Conservation (phyloP, 208 protist species). For the Balamuthia mandrillaris region DNA sequence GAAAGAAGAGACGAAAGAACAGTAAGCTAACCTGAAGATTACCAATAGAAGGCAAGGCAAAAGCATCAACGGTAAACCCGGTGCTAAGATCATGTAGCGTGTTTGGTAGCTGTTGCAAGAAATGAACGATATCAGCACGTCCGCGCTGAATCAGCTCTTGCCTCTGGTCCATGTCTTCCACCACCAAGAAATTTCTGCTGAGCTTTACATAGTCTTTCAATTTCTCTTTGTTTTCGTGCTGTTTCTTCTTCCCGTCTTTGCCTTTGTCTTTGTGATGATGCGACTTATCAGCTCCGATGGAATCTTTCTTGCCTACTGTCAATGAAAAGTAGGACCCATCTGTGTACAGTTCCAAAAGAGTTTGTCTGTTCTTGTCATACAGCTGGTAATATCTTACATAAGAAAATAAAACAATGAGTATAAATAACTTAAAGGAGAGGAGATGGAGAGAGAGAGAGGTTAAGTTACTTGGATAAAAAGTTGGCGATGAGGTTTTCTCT, state of each 20-base stretch:
- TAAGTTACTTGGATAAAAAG: conserved; percentile 16
- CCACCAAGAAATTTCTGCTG: conserved; percentile 27
- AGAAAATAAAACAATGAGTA: neutral
- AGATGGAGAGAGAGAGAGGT: neutral
- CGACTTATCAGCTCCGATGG: no score
- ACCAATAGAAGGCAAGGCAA: neutral
- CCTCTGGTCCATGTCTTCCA: conserved; percentile 23
- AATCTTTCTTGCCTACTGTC: neutral
- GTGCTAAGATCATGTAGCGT: conserved; percentile 19
- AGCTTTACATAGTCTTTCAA: neutral
- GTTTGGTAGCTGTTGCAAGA: neutral
- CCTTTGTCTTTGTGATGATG: no score
- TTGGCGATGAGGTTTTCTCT: neutral
- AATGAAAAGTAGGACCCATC: conserved; percentile 22
- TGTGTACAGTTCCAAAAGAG: conserved; percentile 19
- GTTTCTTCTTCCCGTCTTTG: neutral
- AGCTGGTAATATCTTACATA: conserved; percentile 20
- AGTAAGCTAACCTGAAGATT: neutral
- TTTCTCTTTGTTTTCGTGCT: conserved; percentile 20
- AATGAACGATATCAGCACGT: conserved; percentile 23
- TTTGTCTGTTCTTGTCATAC: conserved; percentile 30
- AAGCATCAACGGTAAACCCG: conserved; percentile 2
- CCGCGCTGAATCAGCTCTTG: conserved; percentile 6
- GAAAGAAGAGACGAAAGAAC: no score
- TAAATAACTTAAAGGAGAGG: neutral